Evolutionary conservation across 805 yeast genomes (phyloP).

Genomic region (Hanseniaspora nectarophila): DNA sequence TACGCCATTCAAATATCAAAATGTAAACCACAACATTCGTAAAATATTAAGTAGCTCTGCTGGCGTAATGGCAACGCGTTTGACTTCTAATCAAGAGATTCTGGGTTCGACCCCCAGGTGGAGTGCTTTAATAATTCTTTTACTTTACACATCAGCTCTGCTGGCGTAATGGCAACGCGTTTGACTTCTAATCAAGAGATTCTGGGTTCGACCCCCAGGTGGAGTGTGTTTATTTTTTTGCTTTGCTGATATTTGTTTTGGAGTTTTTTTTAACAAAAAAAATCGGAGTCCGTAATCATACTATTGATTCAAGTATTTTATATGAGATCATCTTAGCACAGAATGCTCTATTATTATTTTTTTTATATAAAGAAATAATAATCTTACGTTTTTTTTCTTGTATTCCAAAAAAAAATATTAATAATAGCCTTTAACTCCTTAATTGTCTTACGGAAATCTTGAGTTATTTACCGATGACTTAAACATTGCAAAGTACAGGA

Average conservation of each 20-base stretch:
- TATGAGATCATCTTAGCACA: too few species aligned
- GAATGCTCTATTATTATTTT: too few species aligned
- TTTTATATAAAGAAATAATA: too few species aligned
- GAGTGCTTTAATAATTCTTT: constrained; percentile 17
- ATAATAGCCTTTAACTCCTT: too few species aligned
- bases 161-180: constrained; percentile 49
- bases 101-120: constrained; percentile 44
- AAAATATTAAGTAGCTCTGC: constrained; percentile 13
- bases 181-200: constrained; percentile 46
- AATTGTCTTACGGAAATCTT: too few species aligned
- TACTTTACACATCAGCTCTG: constrained; percentile 28
- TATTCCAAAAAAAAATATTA: too few species aligned
- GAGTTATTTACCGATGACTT: neutral
- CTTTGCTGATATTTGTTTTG: too few species aligned
- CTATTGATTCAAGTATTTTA: too few species aligned
- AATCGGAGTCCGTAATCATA: too few species aligned
- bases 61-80: constrained; percentile 50
- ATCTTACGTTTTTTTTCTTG: too few species aligned
- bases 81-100: constrained; percentile 46
- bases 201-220: constrained; percentile 48
- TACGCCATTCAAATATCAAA: neutral
- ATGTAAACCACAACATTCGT: too few species aligned
- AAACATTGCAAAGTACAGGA: neutral
- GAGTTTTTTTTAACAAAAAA: too few species aligned
- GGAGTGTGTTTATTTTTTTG: constrained; percentile 28